Evolutionary conservation across 306 rosid species (phyloP).

Genomic region (Vigna angularis): DNA sequence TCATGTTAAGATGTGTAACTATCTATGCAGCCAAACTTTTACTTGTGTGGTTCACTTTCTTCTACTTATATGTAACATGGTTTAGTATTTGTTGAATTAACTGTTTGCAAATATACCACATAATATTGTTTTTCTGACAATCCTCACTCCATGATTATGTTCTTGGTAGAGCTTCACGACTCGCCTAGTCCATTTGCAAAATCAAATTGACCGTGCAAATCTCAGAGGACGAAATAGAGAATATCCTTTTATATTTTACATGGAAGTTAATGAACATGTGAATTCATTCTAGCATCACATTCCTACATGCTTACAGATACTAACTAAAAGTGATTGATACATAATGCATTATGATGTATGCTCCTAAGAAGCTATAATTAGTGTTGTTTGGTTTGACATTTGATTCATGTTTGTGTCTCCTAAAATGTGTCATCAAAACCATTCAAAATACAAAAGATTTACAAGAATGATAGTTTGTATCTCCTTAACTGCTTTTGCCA

Average conservation of each 20-base stretch:
- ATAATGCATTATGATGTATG: not conserved
- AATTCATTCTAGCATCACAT: constrained; percentile 5
- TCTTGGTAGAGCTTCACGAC: constrained; percentile 42
- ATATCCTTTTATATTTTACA: constrained; percentile 50
- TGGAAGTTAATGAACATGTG: constrained; percentile 10
- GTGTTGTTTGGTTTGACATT: too few relatives aligned
- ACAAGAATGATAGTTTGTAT: constrained; percentile 10
- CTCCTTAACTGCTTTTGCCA: constrained; percentile 46
- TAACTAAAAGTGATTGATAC: not conserved
- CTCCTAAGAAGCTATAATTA: not conserved
- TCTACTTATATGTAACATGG: not conserved
- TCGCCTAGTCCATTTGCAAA: constrained; percentile 39
- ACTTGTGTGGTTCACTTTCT: not conserved
- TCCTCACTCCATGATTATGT: constrained; percentile 14
- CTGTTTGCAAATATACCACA: not conserved
- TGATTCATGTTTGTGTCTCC: too few relatives aligned
- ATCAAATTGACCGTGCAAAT: constrained; percentile 48
- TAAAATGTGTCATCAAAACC: too few relatives aligned
- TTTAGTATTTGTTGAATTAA: not conserved
- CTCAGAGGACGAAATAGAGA: constrained; percentile 40
- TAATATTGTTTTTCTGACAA: not conserved
- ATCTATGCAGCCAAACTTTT: not conserved
- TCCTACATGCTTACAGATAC: not conserved
- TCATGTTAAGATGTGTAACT: not conserved
- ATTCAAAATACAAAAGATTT: too few relatives aligned